A percentile compares a stretch with the other conserved stretches of the same genome.
phyloP scores from a whole-genome alignment of 495 filamentous ascomycete genomes.

The Xylaria curta region DNA sequence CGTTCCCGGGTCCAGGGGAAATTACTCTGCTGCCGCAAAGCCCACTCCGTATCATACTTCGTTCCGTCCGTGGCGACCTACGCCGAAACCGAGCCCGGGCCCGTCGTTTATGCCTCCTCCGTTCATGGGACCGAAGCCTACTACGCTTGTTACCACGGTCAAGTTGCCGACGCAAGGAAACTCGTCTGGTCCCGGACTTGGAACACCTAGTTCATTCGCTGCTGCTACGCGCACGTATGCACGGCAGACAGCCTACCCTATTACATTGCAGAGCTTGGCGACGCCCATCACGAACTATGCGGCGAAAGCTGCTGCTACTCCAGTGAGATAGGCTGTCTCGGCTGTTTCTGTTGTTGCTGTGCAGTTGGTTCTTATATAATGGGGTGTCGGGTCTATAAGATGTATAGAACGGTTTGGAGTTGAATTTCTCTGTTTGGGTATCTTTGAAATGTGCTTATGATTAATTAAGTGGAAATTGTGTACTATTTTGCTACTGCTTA shows the following conservation, averaged over 20 bases:
- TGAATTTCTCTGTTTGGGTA: not conserved
- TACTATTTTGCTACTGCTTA: no score
- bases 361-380: no score
- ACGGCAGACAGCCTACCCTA: slow-evolving; percentile 2
- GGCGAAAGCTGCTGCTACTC: not conserved
- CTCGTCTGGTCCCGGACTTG: not conserved
- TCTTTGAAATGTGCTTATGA: not conserved
- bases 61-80: not conserved
- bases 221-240: not conserved
- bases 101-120: not conserved
- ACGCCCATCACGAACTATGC: slow-evolving; percentile 18
- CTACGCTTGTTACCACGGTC: not conserved
- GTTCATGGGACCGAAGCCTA: not conserved
- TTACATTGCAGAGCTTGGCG: slow-evolving; percentile 16
- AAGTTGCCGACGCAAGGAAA: not conserved
- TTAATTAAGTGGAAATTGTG: no score
- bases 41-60: not conserved
- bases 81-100: not conserved
- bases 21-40: not conserved
- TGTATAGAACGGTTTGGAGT: not conserved
- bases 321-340: not conserved
- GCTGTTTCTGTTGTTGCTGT: not conserved
- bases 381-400: no score
- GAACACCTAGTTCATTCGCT: slow-evolving; percentile 3
- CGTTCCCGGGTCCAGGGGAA: not conserved